Evolutionary conservation across 306 rosid species (phyloP).

Genomic region (Delonix regia): DNA sequence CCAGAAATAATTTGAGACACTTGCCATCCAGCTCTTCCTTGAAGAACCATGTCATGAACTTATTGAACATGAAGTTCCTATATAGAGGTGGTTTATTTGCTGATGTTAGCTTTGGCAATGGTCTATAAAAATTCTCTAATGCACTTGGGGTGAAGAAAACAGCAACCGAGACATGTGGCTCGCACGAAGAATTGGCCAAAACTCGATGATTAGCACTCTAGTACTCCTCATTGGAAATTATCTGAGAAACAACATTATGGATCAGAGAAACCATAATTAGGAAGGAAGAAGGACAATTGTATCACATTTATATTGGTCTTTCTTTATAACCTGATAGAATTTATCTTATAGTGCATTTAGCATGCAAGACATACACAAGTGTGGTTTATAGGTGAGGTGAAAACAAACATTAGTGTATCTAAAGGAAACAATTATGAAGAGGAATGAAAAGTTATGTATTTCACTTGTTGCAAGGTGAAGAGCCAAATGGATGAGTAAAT

Average conservation of each 20-base stretch:
- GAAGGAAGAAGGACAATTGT: neutral
- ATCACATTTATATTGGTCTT: neutral
- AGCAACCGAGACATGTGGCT: slow-evolving; percentile 60
- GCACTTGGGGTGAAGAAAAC: slow-evolving; percentile 61
- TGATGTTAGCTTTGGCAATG: slow-evolving; percentile 70
- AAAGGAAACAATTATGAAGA: too few species aligned
- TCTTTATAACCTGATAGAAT: neutral
- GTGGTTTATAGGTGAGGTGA: too few species aligned
- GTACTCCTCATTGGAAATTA: slow-evolving; percentile 64
- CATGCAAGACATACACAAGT: too few species aligned
- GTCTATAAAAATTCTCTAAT: slow-evolving; percentile 61
- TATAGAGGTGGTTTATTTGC: slow-evolving; percentile 56
- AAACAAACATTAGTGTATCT: too few species aligned
- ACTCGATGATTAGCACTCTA: slow-evolving; percentile 82
- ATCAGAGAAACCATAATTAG: neutral
- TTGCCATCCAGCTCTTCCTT: slow-evolving; percentile 66
- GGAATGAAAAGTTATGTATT: too few species aligned
- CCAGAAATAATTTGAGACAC: slow-evolving; percentile 58
- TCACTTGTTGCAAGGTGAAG: too few species aligned
- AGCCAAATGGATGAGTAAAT: too few species aligned
- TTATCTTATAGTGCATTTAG: neutral
- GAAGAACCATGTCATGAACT: slow-evolving; percentile 64
- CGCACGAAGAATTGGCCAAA: slow-evolving; percentile 51
- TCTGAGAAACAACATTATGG: slow-evolving; percentile 36
- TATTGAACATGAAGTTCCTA: slow-evolving; percentile 45